Conservation (phyloP, 1,139 yeast species). For the Blastobotrys capitulatus region DNA sequence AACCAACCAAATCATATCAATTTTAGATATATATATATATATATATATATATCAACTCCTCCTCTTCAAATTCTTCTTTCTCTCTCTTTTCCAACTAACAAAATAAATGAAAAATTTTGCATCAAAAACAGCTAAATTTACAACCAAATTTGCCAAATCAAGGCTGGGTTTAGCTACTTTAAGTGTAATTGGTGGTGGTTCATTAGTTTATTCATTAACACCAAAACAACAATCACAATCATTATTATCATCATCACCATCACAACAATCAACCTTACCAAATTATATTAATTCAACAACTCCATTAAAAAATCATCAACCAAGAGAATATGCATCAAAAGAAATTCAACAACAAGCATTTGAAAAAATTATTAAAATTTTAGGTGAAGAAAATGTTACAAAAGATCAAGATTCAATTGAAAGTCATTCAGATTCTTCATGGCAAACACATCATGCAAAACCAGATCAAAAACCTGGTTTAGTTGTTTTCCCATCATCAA, state of each 20-base stretch:
- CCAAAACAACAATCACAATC: background rate
- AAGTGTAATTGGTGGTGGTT: background rate
- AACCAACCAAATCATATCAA: no score
- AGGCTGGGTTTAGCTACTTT: background rate
- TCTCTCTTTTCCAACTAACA: no score
- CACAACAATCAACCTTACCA: background rate
- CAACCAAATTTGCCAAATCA: background rate
- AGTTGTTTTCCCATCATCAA: slow-evolving; percentile 55
- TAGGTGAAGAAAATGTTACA: slow-evolving; percentile 43
- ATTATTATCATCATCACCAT: background rate
- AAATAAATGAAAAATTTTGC: slow-evolving; percentile 3
- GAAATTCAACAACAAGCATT: slow-evolving; percentile 41
- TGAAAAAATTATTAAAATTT: slow-evolving; percentile 37
- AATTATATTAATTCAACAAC: background rate
- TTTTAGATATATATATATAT: no score
- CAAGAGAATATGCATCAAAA: slow-evolving; percentile 36
- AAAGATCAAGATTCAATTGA: slow-evolving; percentile 34
- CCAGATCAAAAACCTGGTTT: slow-evolving; percentile 47
- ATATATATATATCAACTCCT: no score
- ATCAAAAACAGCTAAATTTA: background rate
- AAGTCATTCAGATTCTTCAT: slow-evolving; percentile 57
- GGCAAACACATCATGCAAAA: slow-evolving; percentile 58
- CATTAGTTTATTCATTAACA: background rate
- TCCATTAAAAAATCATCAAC: background rate
- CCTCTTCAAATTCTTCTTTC: no score